These are phyloP conservation scores for Tricholoma sp. DNA, from an alignment of 768 basidiomycete genomes.

Conservation along the genomic window DNA sequence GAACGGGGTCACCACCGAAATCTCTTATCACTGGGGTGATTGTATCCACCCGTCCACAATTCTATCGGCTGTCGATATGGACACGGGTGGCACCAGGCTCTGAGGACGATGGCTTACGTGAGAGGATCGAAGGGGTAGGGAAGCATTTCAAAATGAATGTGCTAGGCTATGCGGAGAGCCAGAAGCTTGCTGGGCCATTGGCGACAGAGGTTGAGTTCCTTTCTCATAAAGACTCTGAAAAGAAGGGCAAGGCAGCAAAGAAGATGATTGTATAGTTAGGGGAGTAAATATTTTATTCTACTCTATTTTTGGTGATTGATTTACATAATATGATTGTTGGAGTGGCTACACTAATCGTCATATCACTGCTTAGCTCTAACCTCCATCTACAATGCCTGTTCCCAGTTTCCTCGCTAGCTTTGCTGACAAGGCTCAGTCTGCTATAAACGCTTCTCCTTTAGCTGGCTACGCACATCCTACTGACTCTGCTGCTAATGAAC, in stretches of 20 bases:
- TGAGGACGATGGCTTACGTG: slow-evolving; percentile 57
- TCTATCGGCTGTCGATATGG: slow-evolving; percentile 98
- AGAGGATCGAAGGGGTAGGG: slow-evolving; percentile 81
- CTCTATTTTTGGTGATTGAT: background rate
- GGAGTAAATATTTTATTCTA: background rate
- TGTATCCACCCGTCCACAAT: slow-evolving; percentile 88
- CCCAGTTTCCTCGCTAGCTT: slow-evolving; percentile 60
- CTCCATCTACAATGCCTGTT: slow-evolving; percentile 45
- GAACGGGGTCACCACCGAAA: slow-evolving; percentile 36
- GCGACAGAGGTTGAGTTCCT: slow-evolving; percentile 94
- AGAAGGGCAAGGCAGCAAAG: slow-evolving; percentile 81
- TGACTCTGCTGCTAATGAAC: slow-evolving; percentile 32
- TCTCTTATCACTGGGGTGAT: slow-evolving; percentile 91
- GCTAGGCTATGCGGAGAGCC: slow-evolving; percentile 72
- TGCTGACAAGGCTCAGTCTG: slow-evolving; percentile 73
- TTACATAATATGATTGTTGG: background rate
- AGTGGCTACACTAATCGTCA: background rate
- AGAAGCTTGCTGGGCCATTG: slow-evolving; percentile 77
- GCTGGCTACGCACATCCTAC: slow-evolving; percentile 45
- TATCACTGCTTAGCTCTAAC: background rate
- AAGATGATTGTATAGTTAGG: slow-evolving; percentile 61
- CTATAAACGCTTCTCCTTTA: slow-evolving; percentile 57
- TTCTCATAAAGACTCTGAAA: slow-evolving; percentile 93
- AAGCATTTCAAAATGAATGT: slow-evolving; percentile 89
- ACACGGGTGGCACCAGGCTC: slow-evolving; percentile 72